Conservation (phyloP, 148 eudicot species). For the Arctostaphylos glauca region DNA sequence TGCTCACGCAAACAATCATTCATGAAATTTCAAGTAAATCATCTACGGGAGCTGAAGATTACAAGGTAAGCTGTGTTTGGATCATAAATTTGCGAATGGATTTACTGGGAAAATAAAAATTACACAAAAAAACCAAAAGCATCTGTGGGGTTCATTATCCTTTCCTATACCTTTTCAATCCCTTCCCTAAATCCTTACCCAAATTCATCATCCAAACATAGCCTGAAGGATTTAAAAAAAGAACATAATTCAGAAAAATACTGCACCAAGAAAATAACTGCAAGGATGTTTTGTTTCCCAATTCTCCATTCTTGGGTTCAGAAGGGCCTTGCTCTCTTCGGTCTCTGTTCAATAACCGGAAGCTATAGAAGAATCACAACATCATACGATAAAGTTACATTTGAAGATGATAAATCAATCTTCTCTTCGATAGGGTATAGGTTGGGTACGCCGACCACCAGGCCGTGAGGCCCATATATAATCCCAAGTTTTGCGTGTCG, state of each 20-base stretch:
- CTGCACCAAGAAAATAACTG: slow-evolving; percentile 7
- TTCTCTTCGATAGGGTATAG: too few relatives aligned
- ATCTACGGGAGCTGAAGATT: slow-evolving; percentile 7
- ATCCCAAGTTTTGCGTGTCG: slow-evolving; percentile 24
- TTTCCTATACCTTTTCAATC: background rate
- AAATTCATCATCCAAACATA: background rate
- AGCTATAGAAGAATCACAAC: too few relatives aligned
- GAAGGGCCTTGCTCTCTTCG: too few relatives aligned
- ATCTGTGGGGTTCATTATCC: too few relatives aligned
- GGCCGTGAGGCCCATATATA: too few relatives aligned
- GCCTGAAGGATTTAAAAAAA: background rate
- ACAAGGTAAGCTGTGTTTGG: background rate
- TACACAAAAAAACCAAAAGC: background rate
- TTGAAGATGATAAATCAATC: too few relatives aligned
- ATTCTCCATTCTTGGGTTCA: slow-evolving; percentile 25
- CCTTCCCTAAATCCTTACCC: background rate
- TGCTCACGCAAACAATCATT: background rate
- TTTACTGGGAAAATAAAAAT: background rate
- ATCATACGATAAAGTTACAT: too few relatives aligned
- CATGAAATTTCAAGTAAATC: background rate
- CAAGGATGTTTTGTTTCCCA: background rate
- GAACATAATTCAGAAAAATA: background rate
- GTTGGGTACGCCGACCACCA: too few relatives aligned
- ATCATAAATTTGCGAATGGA: background rate
- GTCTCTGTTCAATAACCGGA: too few relatives aligned